phyloP scores from a whole-genome alignment of 2,329 filamentous ascomycete genomes.

The Monosporascus sp. region DNA sequence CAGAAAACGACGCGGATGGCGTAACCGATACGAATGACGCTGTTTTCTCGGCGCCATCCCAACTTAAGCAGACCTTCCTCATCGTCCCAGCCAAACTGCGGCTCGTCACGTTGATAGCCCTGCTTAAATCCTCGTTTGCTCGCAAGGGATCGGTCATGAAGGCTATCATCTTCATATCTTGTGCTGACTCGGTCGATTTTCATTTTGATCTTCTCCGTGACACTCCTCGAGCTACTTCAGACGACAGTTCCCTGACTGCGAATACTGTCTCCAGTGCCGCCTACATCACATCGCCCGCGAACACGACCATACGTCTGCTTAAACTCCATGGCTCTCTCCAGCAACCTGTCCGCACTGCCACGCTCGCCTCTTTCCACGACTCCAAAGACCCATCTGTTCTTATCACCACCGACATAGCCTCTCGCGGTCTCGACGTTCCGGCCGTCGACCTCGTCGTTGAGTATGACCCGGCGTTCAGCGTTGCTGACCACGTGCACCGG shows the following conservation, averaged over 20 bases:
- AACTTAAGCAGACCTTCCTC: slow-evolving; percentile 88
- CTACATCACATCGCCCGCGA: slow-evolving; percentile 69
- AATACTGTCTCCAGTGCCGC: slow-evolving; percentile 64
- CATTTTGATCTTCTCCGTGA: slow-evolving; percentile 77
- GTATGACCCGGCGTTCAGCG: slow-evolving; percentile 91
- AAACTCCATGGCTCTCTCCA: slow-evolving; percentile 88
- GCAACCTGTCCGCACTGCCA: slow-evolving; percentile 81
- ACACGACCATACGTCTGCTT: slow-evolving; percentile 68
- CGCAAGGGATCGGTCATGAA: slow-evolving; percentile 92
- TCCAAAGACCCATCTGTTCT: slow-evolving; percentile 73
- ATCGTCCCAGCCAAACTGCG: slow-evolving; percentile 85
- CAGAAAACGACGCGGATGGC: slow-evolving; percentile 39
- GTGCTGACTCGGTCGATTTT: slow-evolving; percentile 94
- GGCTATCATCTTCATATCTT: slow-evolving; percentile 93
- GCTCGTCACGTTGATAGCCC: slow-evolving; percentile 77
- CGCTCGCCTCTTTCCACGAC: slow-evolving; percentile 71
- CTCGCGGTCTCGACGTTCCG: slow-evolving; percentile 89
- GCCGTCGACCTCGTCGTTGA: slow-evolving; percentile 94
- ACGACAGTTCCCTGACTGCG: slow-evolving; percentile 32
- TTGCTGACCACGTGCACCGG: slow-evolving; percentile 89
- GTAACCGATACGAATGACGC: slow-evolving; percentile 43
- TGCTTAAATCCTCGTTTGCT: slow-evolving; percentile 82
- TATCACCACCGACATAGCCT: slow-evolving; percentile 91
- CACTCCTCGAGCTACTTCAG: slow-evolving; percentile 13
- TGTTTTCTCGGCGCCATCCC: slow-evolving; percentile 76